Evolutionary conservation across 805 yeast species (phyloP).

Genomic region (Candida verbasci): DNA sequence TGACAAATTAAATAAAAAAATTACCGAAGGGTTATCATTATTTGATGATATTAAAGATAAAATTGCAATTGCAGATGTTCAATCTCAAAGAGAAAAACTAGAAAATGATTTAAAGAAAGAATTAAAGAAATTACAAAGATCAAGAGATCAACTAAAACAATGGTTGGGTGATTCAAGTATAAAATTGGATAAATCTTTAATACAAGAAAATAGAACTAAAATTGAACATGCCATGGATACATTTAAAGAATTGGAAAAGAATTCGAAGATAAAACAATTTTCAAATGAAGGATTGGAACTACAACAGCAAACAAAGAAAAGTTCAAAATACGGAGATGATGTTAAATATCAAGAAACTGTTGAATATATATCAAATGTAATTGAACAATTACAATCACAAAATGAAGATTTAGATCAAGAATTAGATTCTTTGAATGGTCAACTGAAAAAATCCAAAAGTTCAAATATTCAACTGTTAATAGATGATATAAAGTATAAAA

Average conservation of each 20-base stretch:
- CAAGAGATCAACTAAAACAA: constrained; percentile 90
- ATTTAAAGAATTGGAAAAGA: constrained; percentile 90
- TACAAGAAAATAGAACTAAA: constrained; percentile 59
- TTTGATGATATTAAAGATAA: constrained; percentile 87
- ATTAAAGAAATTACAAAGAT: constrained; percentile 88
- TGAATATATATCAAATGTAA: constrained; percentile 61
- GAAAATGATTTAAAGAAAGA: constrained; percentile 92
- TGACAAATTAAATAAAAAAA: constrained; percentile 87
- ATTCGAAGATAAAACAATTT: constrained; percentile 90
- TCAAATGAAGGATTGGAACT: constrained; percentile 87
- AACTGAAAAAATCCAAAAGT: constrained; percentile 47
- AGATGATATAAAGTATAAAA: constrained; percentile 55
- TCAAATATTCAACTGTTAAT: constrained; percentile 54
- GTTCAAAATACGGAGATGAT: constrained; percentile 52
- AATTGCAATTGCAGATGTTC: constrained; percentile 73
- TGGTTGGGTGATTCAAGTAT: constrained; percentile 92
- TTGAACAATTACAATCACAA: constrained; percentile 81
- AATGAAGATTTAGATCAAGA: constrained; percentile 74
- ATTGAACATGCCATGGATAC: constrained; percentile 94
- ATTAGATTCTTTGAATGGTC: constrained; percentile 30
- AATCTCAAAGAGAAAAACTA: constrained; percentile 87
- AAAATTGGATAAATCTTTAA: constrained; percentile 53
- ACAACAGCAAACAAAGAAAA: constrained; percentile 38
- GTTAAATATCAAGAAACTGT: constrained; percentile 71
- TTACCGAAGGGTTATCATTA: constrained; percentile 82